These are phyloP conservation scores for Globisporangium barbulae DNA, from an alignment of 352 stramenopile species.

Conservation along the genomic window DNA sequence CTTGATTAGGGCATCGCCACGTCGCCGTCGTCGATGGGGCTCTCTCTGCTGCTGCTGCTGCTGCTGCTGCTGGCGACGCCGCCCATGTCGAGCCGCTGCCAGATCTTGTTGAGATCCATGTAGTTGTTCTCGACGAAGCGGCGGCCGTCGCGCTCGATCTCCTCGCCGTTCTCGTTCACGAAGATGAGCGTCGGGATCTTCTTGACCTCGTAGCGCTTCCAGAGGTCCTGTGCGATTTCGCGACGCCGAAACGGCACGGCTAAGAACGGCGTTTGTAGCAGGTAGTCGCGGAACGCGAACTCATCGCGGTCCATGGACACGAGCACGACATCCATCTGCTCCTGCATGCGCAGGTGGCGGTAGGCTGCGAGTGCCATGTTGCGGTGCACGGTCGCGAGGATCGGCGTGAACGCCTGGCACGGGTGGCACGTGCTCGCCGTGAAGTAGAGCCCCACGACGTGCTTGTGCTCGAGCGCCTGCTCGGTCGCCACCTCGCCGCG, in stretches of 20 bases:
- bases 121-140: slow-evolving; percentile 62
- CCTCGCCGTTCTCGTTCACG: slow-evolving; percentile 54
- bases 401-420: slow-evolving; percentile 61
- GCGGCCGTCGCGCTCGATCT: slow-evolving; percentile 60
- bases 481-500: slow-evolving; percentile 46
- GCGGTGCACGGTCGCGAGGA: slow-evolving; percentile 55
- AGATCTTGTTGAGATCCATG: slow-evolving; percentile 58
- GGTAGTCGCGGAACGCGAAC: slow-evolving; percentile 49
- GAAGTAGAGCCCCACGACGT: slow-evolving; percentile 62
- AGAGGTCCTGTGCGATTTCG: slow-evolving; percentile 50
- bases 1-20: slow-evolving; percentile 4
- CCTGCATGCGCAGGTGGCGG: slow-evolving; percentile 50
- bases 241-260: slow-evolving; percentile 50
- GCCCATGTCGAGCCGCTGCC: slow-evolving; percentile 33
- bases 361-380: slow-evolving; percentile 67
- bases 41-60: slow-evolving; percentile 1
- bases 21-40: neutral
- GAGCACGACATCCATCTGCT: slow-evolving; percentile 57
- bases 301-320: slow-evolving; percentile 56
- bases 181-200: slow-evolving; percentile 70
- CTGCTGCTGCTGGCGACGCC: neutral
- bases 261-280: slow-evolving; percentile 60
- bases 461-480: slow-evolving; percentile 52
- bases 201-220: slow-evolving; percentile 69
- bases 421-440: slow-evolving; percentile 53